Percentiles rank a stretch among this genome's conserved stretches.
phyloP scores from a whole-genome alignment of 1,284 basidiomycete species.

The Inonotus obliquus region DNA sequence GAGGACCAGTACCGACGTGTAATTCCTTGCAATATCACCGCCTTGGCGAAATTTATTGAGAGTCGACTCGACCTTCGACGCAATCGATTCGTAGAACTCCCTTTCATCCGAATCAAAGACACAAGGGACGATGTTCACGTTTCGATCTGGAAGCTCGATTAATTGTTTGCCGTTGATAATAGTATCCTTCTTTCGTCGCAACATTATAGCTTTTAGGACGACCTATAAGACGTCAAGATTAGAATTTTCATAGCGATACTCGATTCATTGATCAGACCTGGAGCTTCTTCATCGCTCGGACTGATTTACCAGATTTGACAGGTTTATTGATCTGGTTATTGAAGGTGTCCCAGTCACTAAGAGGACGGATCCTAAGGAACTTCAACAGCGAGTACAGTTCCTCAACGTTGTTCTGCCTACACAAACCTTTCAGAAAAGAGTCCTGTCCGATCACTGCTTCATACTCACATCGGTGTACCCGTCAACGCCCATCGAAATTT shows the following conservation, averaged over 20 bases:
- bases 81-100: constrained; percentile 78
- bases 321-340: constrained; percentile 76
- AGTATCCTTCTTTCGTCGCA: constrained; percentile 84
- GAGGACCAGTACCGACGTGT: constrained; percentile 82
- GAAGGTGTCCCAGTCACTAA: constrained; percentile 80
- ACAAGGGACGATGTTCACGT: constrained; percentile 71
- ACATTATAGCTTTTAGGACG: constrained; percentile 85
- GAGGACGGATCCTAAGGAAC: constrained; percentile 82
- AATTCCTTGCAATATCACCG: constrained; percentile 55
- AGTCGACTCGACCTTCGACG: constrained; percentile 66
- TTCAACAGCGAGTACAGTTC: constrained; percentile 89
- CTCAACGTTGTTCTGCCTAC: constrained; percentile 80
- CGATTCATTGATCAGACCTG: constrained; percentile 42
- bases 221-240: constrained; percentile 40
- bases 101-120: constrained; percentile 70
- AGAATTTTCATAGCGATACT: neutral
- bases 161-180: constrained; percentile 81
- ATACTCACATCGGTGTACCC: constrained; percentile 79
- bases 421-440: neutral
- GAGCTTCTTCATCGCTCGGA: constrained; percentile 77
- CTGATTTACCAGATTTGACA: constrained; percentile 67
- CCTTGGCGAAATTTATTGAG: constrained; percentile 68
- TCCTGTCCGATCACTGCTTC: neutral
- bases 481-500: constrained; percentile 90
- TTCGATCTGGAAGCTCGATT: constrained; percentile 78